Base-by-base conservation (phyloP, 805 yeast genomes). In the Sporopachydermia lactativora region DNA sequence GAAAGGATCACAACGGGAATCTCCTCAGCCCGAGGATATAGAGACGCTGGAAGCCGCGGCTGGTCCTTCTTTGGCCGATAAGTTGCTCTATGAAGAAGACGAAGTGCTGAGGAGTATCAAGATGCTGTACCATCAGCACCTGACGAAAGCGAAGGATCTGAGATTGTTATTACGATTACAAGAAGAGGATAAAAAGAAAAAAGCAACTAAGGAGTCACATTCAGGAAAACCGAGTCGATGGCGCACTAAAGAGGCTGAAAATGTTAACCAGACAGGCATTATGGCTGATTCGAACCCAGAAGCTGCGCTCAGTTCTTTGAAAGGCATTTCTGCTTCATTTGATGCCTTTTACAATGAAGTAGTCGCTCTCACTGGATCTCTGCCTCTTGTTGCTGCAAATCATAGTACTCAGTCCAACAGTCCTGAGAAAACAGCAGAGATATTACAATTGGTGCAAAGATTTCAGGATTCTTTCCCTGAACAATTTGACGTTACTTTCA, bases 1-100 rank as follows among this genome's bases (percentile, higher is more conserved):
- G 44, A 44, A 3, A 56, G 48, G 5, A 50, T 72, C 57, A 42
- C 15, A 28, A 8, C 19, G 15, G 3, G 6, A 19, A 4, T 15
- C 19, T n/a, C 38, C 11, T 15, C 17, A 14, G 4, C 4, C 34
- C n/a, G 34, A n/a, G n/a, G 34, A 13, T 24, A n/a, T 13, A 13
- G 34, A 24, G n/a, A 24, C 34, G n/a, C 13, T n/a, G 13, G 34
- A n/a, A 13, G 13, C 34, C n/a, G 13, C 34, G 13, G 34, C 34
- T 24, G 34, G 34, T 24, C 13, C 13, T 24, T 24, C 13, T 24
- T n/a, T 24, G 13, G 13, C n/a, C 13, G 13, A n/a, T 13, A 24
- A n/a, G n/a, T 13, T n/a, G n/a, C n/a, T 24, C n/a, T n/a, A n/a
- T 24, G 31, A 24, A 8, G 31, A 24, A 8, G 31, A 24, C n/a